A percentile compares a stretch with the other conserved stretches of the same genome.
Conservation (phyloP, 148 eudicot genomes). For the Fagopyrum tataricum region DNA sequence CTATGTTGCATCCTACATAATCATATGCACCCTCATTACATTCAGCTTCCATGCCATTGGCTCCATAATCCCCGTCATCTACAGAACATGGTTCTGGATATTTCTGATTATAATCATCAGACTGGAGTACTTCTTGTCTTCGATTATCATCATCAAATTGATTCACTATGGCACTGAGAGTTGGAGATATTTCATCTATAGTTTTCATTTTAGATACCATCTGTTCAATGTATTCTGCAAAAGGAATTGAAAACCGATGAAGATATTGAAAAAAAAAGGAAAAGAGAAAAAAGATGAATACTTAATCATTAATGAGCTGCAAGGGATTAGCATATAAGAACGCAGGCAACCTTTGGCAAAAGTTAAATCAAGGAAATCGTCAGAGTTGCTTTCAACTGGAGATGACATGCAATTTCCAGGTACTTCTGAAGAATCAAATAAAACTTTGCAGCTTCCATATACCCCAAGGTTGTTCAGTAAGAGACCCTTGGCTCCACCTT, state of each 20-base stretch:
- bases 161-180: conserved; percentile 53
- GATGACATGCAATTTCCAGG: conserved; percentile 64
- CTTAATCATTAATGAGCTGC: neutral
- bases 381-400: conserved; percentile 23
- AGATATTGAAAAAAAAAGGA: neutral
- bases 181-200: conserved; percentile 64
- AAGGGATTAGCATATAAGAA: neutral
- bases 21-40: conserved; percentile 14
- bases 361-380: conserved; percentile 57
- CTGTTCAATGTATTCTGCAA: conserved; percentile 57
- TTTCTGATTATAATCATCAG: conserved; percentile 3
- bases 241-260: conserved; percentile 7
- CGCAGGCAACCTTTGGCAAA: conserved; percentile 55
- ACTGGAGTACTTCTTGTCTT: conserved; percentile 30
- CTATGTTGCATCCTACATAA: neutral
- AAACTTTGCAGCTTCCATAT: conserved; percentile 73
- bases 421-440: conserved; percentile 92
- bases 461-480: conserved; percentile 90
- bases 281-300: neutral
- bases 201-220: conserved; percentile 49
- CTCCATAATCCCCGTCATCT: conserved; percentile 11
- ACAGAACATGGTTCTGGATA: neutral
- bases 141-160: conserved; percentile 51
- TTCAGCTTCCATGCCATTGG: neutral
- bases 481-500: conserved; percentile 98